Conservation (phyloP, 345 rosid species). For the Clausena lansium region DNA sequence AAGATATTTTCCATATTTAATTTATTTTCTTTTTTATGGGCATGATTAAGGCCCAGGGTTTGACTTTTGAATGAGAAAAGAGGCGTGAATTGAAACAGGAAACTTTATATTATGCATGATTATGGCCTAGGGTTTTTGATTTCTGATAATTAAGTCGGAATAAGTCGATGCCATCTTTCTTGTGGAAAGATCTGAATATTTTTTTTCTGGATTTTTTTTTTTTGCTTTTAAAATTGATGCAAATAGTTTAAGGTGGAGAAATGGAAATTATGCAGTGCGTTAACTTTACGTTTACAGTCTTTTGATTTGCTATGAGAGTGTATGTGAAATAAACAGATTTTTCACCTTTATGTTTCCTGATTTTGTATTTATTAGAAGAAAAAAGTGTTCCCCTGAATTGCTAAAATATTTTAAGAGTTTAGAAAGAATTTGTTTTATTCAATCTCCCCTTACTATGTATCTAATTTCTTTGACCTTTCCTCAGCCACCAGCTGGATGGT, state of each 20-base stretch:
- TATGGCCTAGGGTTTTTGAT: not conserved
- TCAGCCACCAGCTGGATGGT: not conserved
- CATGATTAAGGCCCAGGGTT: not conserved
- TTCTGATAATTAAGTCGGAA: not conserved
- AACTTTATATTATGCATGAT: too few relatives aligned
- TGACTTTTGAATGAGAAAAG: not conserved
- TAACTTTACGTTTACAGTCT: not conserved
- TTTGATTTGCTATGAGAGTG: not conserved
- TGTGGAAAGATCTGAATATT: not conserved
- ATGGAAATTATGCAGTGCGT: not conserved
- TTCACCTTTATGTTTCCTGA: not conserved
- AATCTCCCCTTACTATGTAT: not conserved
- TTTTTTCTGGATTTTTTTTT: not conserved
- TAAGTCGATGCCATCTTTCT: not conserved
- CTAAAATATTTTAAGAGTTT: not conserved
- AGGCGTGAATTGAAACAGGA: not conserved
- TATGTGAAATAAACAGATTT: not conserved
- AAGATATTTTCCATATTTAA: slow-evolving; percentile 8
- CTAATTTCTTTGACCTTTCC: not conserved
- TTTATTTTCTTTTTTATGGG: not conserved
- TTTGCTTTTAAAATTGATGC: too few relatives aligned
- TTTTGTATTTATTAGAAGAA: not conserved
- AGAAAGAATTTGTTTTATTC: not conserved
- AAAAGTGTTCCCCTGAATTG: not conserved
- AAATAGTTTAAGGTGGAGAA: not conserved